A percentile compares a stretch with the other conserved stretches of the same genome.
Evolutionary conservation across 2,329 filamentous ascomycete genomes (phyloP).

Genomic region (Calycina herbarum): DNA sequence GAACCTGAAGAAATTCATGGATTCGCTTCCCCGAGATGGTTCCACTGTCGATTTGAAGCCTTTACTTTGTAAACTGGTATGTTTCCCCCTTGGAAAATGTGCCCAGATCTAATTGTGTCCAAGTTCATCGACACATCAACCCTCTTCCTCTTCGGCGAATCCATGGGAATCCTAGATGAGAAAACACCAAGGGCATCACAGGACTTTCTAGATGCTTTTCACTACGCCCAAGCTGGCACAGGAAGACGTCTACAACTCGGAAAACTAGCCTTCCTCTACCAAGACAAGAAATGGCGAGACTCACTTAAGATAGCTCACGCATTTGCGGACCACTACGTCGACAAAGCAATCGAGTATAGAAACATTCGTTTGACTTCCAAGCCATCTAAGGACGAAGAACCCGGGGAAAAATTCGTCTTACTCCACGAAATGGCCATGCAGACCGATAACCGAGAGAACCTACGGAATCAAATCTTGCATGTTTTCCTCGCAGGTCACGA

Average conservation of each 20-base stretch:
- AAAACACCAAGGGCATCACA: constrained; percentile 1
- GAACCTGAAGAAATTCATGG: constrained; percentile 44
- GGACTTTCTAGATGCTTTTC: constrained; percentile 38
- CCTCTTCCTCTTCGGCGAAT: constrained; percentile 64
- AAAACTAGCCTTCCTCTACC: constrained; percentile 19
- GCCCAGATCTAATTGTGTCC: constrained; percentile 56
- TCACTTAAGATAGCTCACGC: constrained; percentile 22
- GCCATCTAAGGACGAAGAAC: too few relatives aligned
- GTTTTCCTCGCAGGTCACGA: constrained; percentile 38
- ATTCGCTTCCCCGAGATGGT: constrained; percentile 10
- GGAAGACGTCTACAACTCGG: constrained; percentile 28
- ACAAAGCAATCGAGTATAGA: constrained; percentile 17
- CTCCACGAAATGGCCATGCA: constrained; percentile 14
- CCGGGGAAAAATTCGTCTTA: too few relatives aligned
- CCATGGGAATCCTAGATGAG: constrained; percentile 44
- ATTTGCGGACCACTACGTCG: constrained; percentile 22
- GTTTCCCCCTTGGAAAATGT: constrained; percentile 44
- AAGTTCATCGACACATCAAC: constrained; percentile 37
- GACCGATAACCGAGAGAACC: constrained; percentile 7
- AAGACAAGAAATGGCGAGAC: constrained; percentile 24
- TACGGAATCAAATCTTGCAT: constrained; percentile 12
- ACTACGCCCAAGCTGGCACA: constrained; percentile 33
- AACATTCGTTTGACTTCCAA: constrained; percentile 12
- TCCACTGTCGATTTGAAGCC: constrained; percentile 38
- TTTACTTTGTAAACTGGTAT: constrained; percentile 9